Evolutionary conservation across 805 yeast genomes (phyloP).

Genomic region (Metschnikowia baotianmanensis): DNA sequence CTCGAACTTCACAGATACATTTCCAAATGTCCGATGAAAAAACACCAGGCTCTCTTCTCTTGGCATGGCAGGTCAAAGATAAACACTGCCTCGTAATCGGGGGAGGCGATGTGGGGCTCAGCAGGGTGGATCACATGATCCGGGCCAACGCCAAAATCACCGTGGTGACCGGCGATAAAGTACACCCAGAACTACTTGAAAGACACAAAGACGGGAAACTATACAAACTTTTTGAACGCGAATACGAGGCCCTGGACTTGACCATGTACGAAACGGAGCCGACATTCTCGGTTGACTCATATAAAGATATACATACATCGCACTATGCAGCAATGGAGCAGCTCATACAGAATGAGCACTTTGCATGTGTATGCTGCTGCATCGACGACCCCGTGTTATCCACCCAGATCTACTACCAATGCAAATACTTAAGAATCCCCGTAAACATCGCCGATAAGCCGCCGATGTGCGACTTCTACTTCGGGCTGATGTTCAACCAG

Average conservation of each 20-base stretch:
- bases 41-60: conserved; percentile 45
- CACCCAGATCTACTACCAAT: conserved; percentile 51
- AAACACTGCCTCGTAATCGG: conserved; percentile 72
- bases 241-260: conserved; percentile 48
- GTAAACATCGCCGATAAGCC: conserved; percentile 87
- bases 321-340: conserved; percentile 32
- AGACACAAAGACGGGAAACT: conserved; percentile 39
- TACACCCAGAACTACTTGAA: conserved; percentile 29
- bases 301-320: conserved; percentile 8
- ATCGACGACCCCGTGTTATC: conserved; percentile 68
- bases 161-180: conserved; percentile 47
- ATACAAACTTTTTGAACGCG: conserved; percentile 39
- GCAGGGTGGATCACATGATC: conserved; percentile 63
- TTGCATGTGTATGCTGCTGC: conserved; percentile 70
- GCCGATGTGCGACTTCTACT: conserved; percentile 78
- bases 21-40: neutral
- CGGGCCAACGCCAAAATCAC: conserved; percentile 71
- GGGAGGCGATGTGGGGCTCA: conserved; percentile 73
- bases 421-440: conserved; percentile 46
- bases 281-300: conserved; percentile 10
- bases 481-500: conserved; percentile 72
- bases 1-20: neutral
- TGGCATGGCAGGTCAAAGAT: conserved; percentile 73
- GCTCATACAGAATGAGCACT: conserved; percentile 38
- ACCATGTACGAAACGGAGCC: conserved; percentile 43